Evolutionary conservation across 495 filamentous ascomycete genomes (phyloP), one percentile per base, ranked within the genome.

Genomic region (Neurospora discreta): DNA sequence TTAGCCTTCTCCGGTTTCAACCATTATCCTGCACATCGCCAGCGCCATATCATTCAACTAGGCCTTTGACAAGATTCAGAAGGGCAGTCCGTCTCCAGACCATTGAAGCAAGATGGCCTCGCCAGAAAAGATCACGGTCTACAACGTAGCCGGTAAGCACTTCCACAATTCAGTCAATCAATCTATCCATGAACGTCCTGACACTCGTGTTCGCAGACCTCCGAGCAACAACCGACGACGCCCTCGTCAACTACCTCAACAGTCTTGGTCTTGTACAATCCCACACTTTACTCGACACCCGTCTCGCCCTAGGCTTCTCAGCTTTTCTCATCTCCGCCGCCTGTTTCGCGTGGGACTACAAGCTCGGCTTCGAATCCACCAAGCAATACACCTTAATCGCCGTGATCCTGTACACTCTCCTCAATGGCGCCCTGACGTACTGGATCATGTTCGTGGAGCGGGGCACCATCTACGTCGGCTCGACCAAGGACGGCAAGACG

Each of bases 191-290:
- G 38, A 5, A 38, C 38, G 38, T 38, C 7, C 7, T 11, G 11
- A 18, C 42, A 20, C 41, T 38, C 38, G 38, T 38, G 1, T 38
- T 38, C 7, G 7, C 7, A 38, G 38, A 38, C 5, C 38, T 38
- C 38, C 98, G 98, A 82, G 97, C 96, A 80, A 96, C 94, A 23
- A 92, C 90, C 77, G 95, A 99, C 85, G 95, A 99, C 78, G 92
- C 93, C 71, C 89, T 99, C 68, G 87, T 90, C n/a, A 91, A 93
- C 81, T 98, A 98, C 82, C 89, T 98, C 68, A 93, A 88, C 80
- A 90, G 87, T 23, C 90, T 98, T 46, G 85, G 88, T 72, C 98
- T 96, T 86, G 85, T 81, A 36, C 93, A 94, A 79, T 89, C 90
- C 75, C 90, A 99, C 85, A 84, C 78, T 72, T 89, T 94, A 65